phyloP scores from a whole-genome alignment of 345 rosid species.

The Ailanthus altissimus region DNA sequence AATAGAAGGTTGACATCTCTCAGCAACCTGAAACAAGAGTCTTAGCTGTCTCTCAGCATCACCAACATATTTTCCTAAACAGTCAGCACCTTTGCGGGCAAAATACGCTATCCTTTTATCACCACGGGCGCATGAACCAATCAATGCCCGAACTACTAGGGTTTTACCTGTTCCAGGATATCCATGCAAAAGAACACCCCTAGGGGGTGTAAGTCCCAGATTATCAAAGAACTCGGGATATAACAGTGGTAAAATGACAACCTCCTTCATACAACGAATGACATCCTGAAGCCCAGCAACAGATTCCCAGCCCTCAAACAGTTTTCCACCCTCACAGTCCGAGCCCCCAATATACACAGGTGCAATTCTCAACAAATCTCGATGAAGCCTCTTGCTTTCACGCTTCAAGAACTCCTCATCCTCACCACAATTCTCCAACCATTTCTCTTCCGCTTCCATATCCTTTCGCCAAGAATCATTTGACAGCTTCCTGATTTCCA shows the following conservation, averaged over 20 bases:
- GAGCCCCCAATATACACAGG: conserved; percentile 94
- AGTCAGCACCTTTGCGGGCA: conserved; percentile 99
- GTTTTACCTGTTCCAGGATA: conserved; percentile 99
- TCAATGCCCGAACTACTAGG: conserved; percentile 88
- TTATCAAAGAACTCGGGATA: conserved; percentile 95
- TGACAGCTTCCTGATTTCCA: conserved; percentile 71
- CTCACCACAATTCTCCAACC: conserved; percentile 98
- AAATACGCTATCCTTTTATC: conserved; percentile 91
- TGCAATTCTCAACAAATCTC: conserved; percentile 91
- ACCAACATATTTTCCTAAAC: conserved; percentile 98
- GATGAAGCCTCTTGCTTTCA: conserved; percentile 90
- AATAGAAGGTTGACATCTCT: conserved; percentile 91
- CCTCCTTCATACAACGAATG: conserved; percentile 93
- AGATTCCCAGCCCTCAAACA: conserved; percentile 91
- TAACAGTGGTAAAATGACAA: conserved; percentile 85
- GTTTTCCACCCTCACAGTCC: conserved; percentile 53
- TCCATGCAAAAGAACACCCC: conserved; percentile 97
- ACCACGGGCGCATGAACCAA: conserved; percentile 95
- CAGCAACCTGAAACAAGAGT: conserved; percentile 98
- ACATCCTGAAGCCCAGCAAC: conserved; percentile 98
- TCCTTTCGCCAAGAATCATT: conserved; percentile 93
- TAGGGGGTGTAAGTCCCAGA: conserved; percentile 90
- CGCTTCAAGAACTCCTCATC: conserved; percentile 99
- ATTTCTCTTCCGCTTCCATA: conserved; percentile 94
- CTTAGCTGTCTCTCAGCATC: conserved; percentile 99